Evolutionary conservation across 2,329 filamentous ascomycete genomes (phyloP).

Genomic region (Colletotrichum falcatum): DNA sequence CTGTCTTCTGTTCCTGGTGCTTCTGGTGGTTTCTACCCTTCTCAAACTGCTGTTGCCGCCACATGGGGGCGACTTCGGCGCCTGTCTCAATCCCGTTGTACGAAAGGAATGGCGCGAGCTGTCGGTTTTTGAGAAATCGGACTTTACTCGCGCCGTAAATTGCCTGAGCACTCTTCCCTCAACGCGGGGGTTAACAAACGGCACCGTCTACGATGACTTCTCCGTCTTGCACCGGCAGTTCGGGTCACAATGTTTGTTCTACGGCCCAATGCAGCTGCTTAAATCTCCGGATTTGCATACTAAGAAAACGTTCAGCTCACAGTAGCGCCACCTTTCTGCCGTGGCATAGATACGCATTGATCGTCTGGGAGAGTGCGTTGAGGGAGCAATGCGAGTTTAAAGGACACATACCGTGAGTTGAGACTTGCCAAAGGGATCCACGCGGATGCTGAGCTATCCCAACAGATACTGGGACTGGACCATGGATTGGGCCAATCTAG

Average conservation of each 20-base stretch:
- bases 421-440: too few species aligned
- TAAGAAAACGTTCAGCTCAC: not conserved
- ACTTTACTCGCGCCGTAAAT: not conserved
- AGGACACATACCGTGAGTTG: not conserved
- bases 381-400: not conserved
- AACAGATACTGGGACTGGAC: slow-evolving; percentile 11
- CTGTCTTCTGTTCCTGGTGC: not conserved
- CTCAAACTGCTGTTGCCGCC: not conserved
- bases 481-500: not conserved
- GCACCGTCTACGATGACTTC: not conserved
- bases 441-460: not conserved
- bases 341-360: not conserved
- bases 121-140: not conserved
- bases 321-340: not conserved
- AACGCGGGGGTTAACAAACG: not conserved
- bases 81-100: not conserved
- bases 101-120: not conserved
- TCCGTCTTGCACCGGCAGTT: not conserved
- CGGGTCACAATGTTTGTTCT: not conserved
- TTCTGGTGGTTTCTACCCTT: not conserved
- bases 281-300: not conserved
- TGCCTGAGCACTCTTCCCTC: not conserved
- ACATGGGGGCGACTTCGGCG: too few species aligned
- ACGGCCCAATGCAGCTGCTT: not conserved
- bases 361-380: not conserved